phyloP scores from a whole-genome alignment of 2,329 filamentous ascomycete species.

The Hymenoscyphus occultus region DNA sequence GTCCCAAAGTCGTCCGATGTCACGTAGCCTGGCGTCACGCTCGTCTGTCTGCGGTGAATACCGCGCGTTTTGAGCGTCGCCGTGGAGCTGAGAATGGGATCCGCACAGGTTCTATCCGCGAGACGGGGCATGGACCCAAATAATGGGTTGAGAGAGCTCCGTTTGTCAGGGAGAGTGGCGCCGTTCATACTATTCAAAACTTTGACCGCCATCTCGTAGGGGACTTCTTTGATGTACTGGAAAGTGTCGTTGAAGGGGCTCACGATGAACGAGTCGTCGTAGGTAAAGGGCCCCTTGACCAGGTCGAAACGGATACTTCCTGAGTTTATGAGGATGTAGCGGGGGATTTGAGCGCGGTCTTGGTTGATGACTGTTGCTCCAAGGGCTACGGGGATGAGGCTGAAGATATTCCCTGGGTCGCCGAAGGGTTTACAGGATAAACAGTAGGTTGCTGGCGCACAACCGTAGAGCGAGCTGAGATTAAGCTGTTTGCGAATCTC shows the following conservation, averaged over 20 bases:
- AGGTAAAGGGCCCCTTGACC: constrained; percentile 84
- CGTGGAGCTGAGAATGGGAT: constrained; percentile 23
- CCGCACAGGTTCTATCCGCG: constrained; percentile 33
- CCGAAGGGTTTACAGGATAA: constrained; percentile 76
- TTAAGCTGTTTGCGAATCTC: constrained; percentile 64
- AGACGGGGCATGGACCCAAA: constrained; percentile 26
- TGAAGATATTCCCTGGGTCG: constrained; percentile 70
- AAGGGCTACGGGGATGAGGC: constrained; percentile 57
- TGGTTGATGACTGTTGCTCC: constrained; percentile 62
- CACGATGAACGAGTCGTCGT: constrained; percentile 78
- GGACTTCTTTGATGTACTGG: constrained; percentile 72
- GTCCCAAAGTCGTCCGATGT: constrained; percentile 78
- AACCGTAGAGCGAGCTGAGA: constrained; percentile 73
- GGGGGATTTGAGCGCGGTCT: constrained; percentile 56
- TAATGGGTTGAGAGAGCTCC: constrained; percentile 9
- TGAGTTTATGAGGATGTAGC: constrained; percentile 78
- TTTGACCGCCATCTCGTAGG: constrained; percentile 68
- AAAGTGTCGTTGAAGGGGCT: constrained; percentile 83
- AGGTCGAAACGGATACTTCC: constrained; percentile 92
- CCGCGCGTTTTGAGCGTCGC: constrained; percentile 26
- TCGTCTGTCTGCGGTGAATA: constrained; percentile 31
- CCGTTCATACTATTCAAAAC: constrained; percentile 58
- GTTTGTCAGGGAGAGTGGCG: constrained; percentile 37
- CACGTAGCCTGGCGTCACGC: constrained; percentile 68
- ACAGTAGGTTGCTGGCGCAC: constrained; percentile 75